A percentile compares a stretch with the other conserved stretches of the same genome.
These are phyloP conservation scores for Ogataea degrootiae DNA, from an alignment of 805 yeast genomes.

Conservation along the genomic window DNA sequence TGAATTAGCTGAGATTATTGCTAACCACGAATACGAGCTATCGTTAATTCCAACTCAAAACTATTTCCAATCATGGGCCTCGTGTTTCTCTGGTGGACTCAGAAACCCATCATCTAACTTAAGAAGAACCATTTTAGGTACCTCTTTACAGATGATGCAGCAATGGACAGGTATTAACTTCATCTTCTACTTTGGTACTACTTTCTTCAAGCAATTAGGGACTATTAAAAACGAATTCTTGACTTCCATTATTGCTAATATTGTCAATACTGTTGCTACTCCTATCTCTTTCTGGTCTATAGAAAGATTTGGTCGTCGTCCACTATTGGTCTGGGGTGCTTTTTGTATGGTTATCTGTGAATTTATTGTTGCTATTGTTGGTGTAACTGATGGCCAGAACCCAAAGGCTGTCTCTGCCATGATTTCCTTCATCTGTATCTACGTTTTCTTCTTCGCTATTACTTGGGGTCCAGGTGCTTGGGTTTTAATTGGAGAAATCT, in stretches of 20 bases:
- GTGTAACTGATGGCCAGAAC: constrained; percentile 27
- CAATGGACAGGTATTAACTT: constrained; percentile 78
- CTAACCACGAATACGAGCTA: constrained; percentile 42
- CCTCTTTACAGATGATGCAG: constrained; percentile 49
- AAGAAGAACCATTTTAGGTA: constrained; percentile 41
- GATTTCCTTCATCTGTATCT: constrained; percentile 13
- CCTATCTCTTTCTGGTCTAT: constrained; percentile 50
- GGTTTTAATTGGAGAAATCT: constrained; percentile 59
- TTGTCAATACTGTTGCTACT: constrained; percentile 49
- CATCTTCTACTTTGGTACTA: constrained; percentile 69
- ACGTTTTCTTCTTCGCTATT: constrained; percentile 38
- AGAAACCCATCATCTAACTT: constrained; percentile 33
- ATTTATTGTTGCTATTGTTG: constrained; percentile 49
- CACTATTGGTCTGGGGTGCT: constrained; percentile 44
- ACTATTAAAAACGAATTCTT: constrained; percentile 42
- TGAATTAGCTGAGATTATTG: constrained; percentile 28
- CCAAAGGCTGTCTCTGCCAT: constrained; percentile 29
- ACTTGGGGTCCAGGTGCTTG: constrained; percentile 84
- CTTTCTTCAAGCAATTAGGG: constrained; percentile 55
- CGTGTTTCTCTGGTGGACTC: constrained; percentile 40
- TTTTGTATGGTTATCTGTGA: constrained; percentile 48
- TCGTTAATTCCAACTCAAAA: constrained; percentile 25
- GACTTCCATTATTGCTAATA: constrained; percentile 48
- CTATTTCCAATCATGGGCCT: constrained; percentile 36
- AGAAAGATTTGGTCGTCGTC: constrained; percentile 58